Base-by-base conservation (phyloP, 1,139 yeast species). In the Candida dubliniensis region DNA sequence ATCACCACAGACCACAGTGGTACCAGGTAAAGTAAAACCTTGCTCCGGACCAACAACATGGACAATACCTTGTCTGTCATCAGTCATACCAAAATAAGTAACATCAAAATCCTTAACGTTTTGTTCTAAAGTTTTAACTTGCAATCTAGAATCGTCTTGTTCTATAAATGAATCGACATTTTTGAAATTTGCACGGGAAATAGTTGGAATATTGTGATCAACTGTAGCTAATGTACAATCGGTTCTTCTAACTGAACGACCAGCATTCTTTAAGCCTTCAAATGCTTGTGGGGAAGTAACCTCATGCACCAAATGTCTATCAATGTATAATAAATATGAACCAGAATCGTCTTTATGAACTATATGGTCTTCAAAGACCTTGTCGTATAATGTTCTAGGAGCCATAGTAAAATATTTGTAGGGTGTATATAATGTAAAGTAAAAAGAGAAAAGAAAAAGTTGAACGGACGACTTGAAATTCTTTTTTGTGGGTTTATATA, bases 251-350 rank as follows among this genome's bases (percentile, higher is more conserved):
- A 93, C 96, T 47, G 67, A 65, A 73, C 99, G 83, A 42, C 87
- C 88, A 18, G 97, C 96, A 59, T 82, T 86, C 54, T 77, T 79
- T 58, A 93, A 79, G 35, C 98, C 98, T 71, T 93, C 99, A 62
- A 93, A 93, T 8, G 99, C 99, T 69, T 93, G 99, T 30, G 99
- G 99, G 31, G 98, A 90, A 1, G 99, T 93, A 44, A 93, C 99
- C 71, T 93, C 99, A 66, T 93, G 99, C 46, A 93, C 96, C 57
- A 93, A 76, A 66, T 93, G 99, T 69, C 99, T 87, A 69, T 93
- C 99, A 50, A 93, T 91, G 67, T 87, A 93, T 52, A 93, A 70
- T 55, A 93, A 76, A 61, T 79, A 84, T 11, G 96, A 89, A 32
- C 95, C 95, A 31, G 89, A 82, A 43, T 87, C 93, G 58, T 90